Base-by-base conservation (phyloP, 108 stramenopile species). In the Fragilariopsis cylindrus region DNA sequence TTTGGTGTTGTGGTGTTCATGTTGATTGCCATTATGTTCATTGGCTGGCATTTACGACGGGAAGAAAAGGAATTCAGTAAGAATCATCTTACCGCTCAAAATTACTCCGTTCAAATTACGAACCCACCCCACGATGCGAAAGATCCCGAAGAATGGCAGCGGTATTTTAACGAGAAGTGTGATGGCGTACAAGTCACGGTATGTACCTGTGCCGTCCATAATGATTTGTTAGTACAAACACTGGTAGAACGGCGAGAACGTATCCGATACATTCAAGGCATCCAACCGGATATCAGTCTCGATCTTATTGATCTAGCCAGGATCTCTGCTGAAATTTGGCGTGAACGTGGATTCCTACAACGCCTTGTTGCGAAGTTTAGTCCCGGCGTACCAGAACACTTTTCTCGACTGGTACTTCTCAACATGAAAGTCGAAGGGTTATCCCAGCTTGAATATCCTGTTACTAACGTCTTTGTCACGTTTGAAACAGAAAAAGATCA, bases 21-120 rank as follows among this genome's bases (percentile, higher is more conserved):
- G 1, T 60, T 90, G 4, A 8, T 89, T 2, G 71, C 80, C 4
- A 80, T 83, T 8, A 18, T 82, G 3, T 30, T 75, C 12, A 58
- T 87, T 54, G 84, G 71, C 19, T 58, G 62, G 48, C 91, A 86
- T 69, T 73, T 88, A 53, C 64, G 57, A 16, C 71, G 70, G 18
- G 71, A 84, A 76, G 92, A 90, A 71, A 74, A 86, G 49, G 48
- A 57, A 9, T 90, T 89, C 49, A 93, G 94, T 50, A 91, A 92
- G 71, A 89, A 93, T 47, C 89, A 90, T 63, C 93, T 95, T 60
- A 97, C 96, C 7, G 91, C 94, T 7, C 92, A 95, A 67, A 94
- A 97, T 84, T 97, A 97, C 79, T 90, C 91, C 18, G 81, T 97
- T 69, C 80, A 82, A 57, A 78, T 97, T 21, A 60, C 46, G 12